Evolutionary conservation across 1,139 yeast genomes (phyloP).

Genomic region (Suzukiozyma palmioleophila): DNA sequence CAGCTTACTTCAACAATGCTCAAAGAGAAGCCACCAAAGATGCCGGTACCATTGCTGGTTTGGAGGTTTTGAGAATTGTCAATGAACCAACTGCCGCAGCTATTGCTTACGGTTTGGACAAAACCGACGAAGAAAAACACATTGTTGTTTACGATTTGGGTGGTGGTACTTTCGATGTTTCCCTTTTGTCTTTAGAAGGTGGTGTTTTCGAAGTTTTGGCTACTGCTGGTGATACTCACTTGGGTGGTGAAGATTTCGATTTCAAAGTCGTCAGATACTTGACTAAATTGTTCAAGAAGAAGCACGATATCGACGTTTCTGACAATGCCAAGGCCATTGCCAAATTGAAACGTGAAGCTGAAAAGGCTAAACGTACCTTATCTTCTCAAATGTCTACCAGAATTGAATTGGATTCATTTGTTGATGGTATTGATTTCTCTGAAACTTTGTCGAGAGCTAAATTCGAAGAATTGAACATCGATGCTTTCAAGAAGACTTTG

Average conservation of each 20-base stretch:
- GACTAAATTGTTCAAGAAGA: conserved; percentile 81
- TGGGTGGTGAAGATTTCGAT: conserved; percentile 93
- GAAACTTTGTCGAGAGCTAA: conserved; percentile 93
- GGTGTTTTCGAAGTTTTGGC: conserved; percentile 52
- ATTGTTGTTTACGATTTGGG: conserved; percentile 50
- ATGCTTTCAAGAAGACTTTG: conserved; percentile 81
- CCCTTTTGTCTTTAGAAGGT: conserved; percentile 47
- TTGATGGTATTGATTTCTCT: conserved; percentile 91
- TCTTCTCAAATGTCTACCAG: conserved; percentile 88
- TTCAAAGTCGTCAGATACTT: conserved; percentile 84
- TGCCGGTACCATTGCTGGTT: conserved; percentile 96
- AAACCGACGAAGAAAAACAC: conserved; percentile 51
- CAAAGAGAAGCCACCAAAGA: conserved; percentile 99
- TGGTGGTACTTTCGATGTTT: conserved; percentile 54
- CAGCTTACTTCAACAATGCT: conserved; percentile 97
- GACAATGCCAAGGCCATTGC: conserved; percentile 76
- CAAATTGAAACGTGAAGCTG: conserved; percentile 92
- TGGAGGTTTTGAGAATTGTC: conserved; percentile 89
- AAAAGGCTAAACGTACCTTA: conserved; percentile 92
- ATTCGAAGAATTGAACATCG: conserved; percentile 89
- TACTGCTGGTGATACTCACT: conserved; percentile 53
- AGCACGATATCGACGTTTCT: conserved; percentile 73
- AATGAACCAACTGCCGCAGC: conserved; percentile 99
- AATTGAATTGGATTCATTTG: conserved; percentile 92
- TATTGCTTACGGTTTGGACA: conserved; percentile 94